phyloP scores from a whole-genome alignment of 1,284 basidiomycete species.

The Ganoderma meredithae region DNA sequence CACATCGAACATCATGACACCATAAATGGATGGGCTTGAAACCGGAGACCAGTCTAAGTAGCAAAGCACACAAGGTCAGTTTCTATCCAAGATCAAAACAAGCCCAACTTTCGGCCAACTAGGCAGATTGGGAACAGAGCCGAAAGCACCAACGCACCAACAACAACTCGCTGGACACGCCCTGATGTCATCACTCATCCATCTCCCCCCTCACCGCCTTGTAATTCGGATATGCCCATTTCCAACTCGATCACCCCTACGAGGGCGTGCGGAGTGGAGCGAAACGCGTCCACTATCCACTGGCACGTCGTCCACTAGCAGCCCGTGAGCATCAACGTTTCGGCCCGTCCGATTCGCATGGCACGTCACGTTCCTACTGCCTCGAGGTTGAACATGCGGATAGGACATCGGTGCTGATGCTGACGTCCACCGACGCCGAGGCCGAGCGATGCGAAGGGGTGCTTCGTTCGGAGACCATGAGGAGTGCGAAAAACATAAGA shows the following conservation, averaged over 20 bases:
- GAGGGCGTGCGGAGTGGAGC: neutral
- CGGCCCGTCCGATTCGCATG: neutral
- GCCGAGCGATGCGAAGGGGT: neutral
- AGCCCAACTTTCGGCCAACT: neutral
- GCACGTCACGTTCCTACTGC: neutral
- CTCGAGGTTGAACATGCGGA: neutral
- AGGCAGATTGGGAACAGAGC: neutral
- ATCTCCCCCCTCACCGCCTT: slow-evolving; percentile 1
- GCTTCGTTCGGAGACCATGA: neutral
- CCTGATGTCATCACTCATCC: neutral
- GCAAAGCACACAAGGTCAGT: neutral
- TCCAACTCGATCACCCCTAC: neutral
- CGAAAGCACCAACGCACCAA: slow-evolving; percentile 2
- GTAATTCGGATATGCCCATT: neutral
- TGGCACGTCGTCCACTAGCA: neutral
- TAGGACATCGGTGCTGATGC: too few relatives aligned
- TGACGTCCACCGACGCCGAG: too few relatives aligned
- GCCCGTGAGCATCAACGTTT: neutral
- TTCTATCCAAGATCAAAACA: neutral
- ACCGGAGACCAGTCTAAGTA: neutral
- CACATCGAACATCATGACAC: neutral
- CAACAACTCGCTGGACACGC: neutral
- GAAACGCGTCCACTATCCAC: neutral
- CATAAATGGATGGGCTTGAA: neutral
- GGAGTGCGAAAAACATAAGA: neutral